A percentile compares a stretch with the other conserved stretches of the same genome.
phyloP scores from a whole-genome alignment of 2,329 filamentous ascomycete species.

The Myriosclerotinia scirpicola region DNA sequence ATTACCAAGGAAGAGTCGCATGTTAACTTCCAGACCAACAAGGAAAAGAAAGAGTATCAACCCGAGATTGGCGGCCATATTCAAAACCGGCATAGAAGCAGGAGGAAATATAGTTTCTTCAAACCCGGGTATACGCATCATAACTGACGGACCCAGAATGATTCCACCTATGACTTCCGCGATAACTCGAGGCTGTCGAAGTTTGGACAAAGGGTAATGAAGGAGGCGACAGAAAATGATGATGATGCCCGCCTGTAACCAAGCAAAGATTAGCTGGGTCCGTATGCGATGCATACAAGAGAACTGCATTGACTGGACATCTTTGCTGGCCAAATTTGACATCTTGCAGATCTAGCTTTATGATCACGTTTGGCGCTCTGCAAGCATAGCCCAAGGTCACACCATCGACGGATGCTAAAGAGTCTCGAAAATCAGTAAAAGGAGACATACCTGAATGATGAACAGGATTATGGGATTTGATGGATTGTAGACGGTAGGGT shows the following conservation, averaged over 20 bases:
- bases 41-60: slow-evolving; percentile 84
- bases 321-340: neutral
- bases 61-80: slow-evolving; percentile 78
- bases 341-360: neutral
- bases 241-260: slow-evolving; percentile 63
- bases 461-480: slow-evolving; percentile 67
- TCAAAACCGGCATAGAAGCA: slow-evolving; percentile 72
- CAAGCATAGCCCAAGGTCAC: neutral
- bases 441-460: slow-evolving; percentile 60
- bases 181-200: slow-evolving; percentile 80
- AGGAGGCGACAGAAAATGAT: slow-evolving; percentile 72
- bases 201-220: slow-evolving; percentile 73
- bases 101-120: slow-evolving; percentile 72
- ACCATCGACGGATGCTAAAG: neutral
- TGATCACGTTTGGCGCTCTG: neutral
- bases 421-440: neutral
- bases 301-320: neutral
- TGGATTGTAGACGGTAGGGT: slow-evolving; percentile 60
- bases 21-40: slow-evolving; percentile 82
- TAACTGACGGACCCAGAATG: slow-evolving; percentile 80
- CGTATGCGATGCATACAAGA: neutral
- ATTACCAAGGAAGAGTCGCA: slow-evolving; percentile 73
- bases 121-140: slow-evolving; percentile 84
- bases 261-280: slow-evolving; percentile 2
- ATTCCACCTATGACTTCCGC: slow-evolving; percentile 85